Conservation (phyloP, 1,284 basidiomycete species). For the Trichosporon asahii region DNA sequence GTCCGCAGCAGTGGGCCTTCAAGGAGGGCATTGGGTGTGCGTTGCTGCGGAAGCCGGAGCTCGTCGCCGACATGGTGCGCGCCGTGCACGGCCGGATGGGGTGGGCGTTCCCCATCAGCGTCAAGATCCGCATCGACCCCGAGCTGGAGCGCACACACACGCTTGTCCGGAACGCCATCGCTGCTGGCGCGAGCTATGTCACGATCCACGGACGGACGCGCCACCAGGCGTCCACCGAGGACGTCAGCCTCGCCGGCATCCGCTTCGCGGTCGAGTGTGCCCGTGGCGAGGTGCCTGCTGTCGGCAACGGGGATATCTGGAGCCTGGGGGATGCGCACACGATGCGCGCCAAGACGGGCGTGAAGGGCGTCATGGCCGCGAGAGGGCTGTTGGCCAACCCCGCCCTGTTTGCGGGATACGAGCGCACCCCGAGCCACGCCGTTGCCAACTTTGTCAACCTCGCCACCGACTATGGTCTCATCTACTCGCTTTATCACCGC, state of each 20-base stretch:
- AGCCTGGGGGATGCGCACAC: slow-evolving; percentile 52
- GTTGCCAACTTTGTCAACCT: slow-evolving; percentile 56
- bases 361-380: slow-evolving; percentile 60
- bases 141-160: slow-evolving; percentile 56
- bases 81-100: slow-evolving; percentile 57
- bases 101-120: slow-evolving; percentile 57
- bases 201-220: slow-evolving; percentile 61
- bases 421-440: slow-evolving; percentile 55
- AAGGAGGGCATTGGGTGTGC: slow-evolving; percentile 60
- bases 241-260: slow-evolving; percentile 57
- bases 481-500: slow-evolving; percentile 56
- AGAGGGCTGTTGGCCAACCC: slow-evolving; percentile 60
- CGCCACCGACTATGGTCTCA: slow-evolving; percentile 55
- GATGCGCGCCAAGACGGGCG: slow-evolving; percentile 55
- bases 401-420: slow-evolving; percentile 58
- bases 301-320: slow-evolving; percentile 62
- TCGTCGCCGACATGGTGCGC: slow-evolving; percentile 59
- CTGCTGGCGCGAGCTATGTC: slow-evolving; percentile 52
- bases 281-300: slow-evolving; percentile 56
- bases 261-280: slow-evolving; percentile 57
- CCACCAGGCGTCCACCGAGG: slow-evolving; percentile 57
- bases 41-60: slow-evolving; percentile 59
- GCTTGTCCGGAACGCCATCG: slow-evolving; percentile 54
- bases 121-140: slow-evolving; percentile 61
- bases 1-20: slow-evolving; percentile 58